Evolutionary conservation across 2,329 filamentous ascomycete species (phyloP), one percentile per base, ranked within the genome.

Genomic region (Ophiostoma quercus): DNA sequence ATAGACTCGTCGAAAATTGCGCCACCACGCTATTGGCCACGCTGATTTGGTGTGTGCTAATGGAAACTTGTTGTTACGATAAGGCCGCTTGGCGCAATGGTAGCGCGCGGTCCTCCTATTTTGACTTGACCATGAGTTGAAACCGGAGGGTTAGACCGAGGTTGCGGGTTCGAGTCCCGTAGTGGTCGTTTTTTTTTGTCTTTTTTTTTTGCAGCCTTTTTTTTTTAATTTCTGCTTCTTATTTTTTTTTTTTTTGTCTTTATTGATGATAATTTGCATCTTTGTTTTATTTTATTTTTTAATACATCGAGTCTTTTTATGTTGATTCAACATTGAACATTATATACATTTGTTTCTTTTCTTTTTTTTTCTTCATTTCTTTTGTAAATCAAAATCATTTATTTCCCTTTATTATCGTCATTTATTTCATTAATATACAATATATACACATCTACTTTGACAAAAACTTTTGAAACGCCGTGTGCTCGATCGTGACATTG

Each of bases 401-500:
- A 41, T 51, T 29, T 57, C 29, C 9, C 9, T 57, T 57, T 6
- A 54, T 51, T 1, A 22, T 51, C 6, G 7, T 22, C 16, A n/a
- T 25, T 11, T 9, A 12, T 57, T 57, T 57, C 16, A 22, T n/a
- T 57, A 57, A 57, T 57, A 14, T 57, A 57, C 51, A 57, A 4
- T 25, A 32, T 34, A 63, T 19, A n/a, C 8, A 63, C 32, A 29
- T 32, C 39, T 69, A 71, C 79, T 95, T 97, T 0, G 93, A 86
- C 78, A 99, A 80, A 78, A 99, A 99, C 74, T 88, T 92, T 79
- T 99, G 95, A 78, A 98, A 99, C 2, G 94, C 93, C 74, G 92
- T 91, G 75, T 97, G 93, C 72, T 98, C 94, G 78, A 99, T 98
- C n/a, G 93, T 86, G 0, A 99, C 94, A 77, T 96, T 97, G 0